phyloP scores from a whole-genome alignment of 805 yeast species.

The Komagataella pastoris region DNA sequence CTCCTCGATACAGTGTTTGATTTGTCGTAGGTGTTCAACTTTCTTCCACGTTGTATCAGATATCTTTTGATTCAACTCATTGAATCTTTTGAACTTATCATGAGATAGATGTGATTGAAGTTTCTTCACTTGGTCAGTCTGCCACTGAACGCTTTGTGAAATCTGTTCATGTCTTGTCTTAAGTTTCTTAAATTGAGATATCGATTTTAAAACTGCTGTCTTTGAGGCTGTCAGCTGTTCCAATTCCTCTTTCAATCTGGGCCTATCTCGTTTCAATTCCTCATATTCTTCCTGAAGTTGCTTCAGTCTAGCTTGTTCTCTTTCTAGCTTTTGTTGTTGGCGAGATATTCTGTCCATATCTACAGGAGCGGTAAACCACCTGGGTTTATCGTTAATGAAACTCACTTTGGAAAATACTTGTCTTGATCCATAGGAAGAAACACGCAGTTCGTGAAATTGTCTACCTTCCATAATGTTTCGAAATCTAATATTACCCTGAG shows the following conservation, averaged over 20 bases:
- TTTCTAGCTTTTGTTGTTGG: neutral
- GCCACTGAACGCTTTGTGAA: neutral
- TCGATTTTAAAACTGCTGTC: neutral
- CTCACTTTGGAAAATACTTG: constrained; percentile 34
- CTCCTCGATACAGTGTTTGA: constrained; percentile 10
- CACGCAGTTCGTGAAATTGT: constrained; percentile 31
- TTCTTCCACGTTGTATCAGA: constrained; percentile 9
- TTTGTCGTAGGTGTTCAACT: constrained; percentile 9
- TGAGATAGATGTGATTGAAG: neutral
- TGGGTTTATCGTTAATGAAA: constrained; percentile 11
- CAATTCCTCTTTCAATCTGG: neutral
- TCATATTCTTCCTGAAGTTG: neutral
- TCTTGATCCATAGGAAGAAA: constrained; percentile 52
- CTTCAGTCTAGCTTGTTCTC: constrained; percentile 2
- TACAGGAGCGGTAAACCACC: constrained; percentile 18
- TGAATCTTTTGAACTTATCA: neutral
- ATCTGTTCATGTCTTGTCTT: neutral
- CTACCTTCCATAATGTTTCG: constrained; percentile 49
- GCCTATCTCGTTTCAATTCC: neutral
- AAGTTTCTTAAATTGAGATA: neutral
- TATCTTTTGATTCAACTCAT: constrained; percentile 11
- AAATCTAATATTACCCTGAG: constrained; percentile 30
- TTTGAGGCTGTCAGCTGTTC: neutral
- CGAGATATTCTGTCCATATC: neutral
- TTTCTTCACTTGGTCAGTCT: neutral